phyloP scores from a whole-genome alignment of 768 basidiomycete genomes.

The Tephrocybe sp. region DNA sequence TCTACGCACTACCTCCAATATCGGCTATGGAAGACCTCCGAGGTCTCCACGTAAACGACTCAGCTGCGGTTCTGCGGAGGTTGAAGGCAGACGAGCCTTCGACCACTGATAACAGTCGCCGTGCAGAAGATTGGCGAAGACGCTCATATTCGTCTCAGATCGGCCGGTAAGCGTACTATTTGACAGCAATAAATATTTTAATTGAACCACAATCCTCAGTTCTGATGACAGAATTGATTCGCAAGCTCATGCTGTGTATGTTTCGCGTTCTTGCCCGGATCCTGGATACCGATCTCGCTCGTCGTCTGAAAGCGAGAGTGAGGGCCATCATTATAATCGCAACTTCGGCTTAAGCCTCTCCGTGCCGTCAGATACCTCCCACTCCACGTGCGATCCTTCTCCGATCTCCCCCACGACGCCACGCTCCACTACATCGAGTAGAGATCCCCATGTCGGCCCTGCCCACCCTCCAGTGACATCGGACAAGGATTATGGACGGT shows the following conservation, averaged over 20 bases:
- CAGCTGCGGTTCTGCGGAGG: constrained; percentile 65
- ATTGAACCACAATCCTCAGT: neutral
- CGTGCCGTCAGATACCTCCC: constrained; percentile 36
- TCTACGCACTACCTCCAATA: constrained; percentile 66
- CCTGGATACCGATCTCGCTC: constrained; percentile 15
- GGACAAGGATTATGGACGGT: constrained; percentile 10
- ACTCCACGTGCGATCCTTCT: constrained; percentile 51
- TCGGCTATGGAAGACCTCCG: constrained; percentile 66
- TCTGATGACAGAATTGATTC: constrained; percentile 2
- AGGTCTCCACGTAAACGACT: constrained; percentile 51
- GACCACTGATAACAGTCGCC: constrained; percentile 23
- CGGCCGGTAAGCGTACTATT: constrained; percentile 15
- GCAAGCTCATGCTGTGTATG: constrained; percentile 2
- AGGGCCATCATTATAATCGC: neutral
- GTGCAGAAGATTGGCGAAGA: constrained; percentile 33
- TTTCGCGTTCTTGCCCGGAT: constrained; percentile 15
- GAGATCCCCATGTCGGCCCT: constrained; percentile 1
- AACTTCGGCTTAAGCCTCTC: constrained; percentile 20
- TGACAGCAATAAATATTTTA: neutral
- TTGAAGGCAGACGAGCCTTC: constrained; percentile 55
- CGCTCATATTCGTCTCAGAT: constrained; percentile 44
- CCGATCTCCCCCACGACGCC: constrained; percentile 58
- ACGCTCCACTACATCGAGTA: constrained; percentile 38
- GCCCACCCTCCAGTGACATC: neutral
- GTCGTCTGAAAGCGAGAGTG: constrained; percentile 16